Percentiles rank a stretch among this genome's conserved stretches.
phyloP scores from a whole-genome alignment of 768 basidiomycete species.

The Suillus lakei region DNA sequence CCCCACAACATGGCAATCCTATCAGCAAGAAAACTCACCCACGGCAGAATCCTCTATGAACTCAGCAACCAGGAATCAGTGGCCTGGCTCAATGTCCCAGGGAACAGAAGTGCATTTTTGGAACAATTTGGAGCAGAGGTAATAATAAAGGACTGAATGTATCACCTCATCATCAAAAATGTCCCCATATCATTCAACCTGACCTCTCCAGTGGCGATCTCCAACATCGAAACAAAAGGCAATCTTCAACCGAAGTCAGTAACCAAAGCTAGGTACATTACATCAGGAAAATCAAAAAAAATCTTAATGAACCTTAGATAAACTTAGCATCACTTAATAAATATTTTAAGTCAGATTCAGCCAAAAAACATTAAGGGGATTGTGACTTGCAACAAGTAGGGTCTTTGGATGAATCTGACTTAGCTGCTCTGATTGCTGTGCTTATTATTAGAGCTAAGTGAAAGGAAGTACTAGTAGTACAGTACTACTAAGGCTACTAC shows the following conservation, averaged over 20 bases:
- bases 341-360: neutral
- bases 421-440: neutral
- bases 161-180: constrained; percentile 20
- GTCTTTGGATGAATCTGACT: neutral
- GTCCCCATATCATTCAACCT: constrained; percentile 26
- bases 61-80: constrained; percentile 15
- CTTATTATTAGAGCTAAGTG: constrained; percentile 1
- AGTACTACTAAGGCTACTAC: too few species aligned
- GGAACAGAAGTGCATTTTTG: constrained; percentile 13
- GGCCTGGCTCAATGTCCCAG: constrained; percentile 18
- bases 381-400: neutral
- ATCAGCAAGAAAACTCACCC: constrained; percentile 1
- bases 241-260: too few species aligned
- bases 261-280: too few species aligned
- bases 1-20: neutral
- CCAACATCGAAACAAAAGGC: constrained; percentile 20
- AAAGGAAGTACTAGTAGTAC: neutral
- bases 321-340: neutral
- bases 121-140: neutral
- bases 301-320: neutral
- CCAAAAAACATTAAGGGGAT: neutral
- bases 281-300: neutral
- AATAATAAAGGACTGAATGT: constrained; percentile 2
- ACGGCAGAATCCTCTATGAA: constrained; percentile 21
- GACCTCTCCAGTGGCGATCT: neutral